Evolutionary conservation across 2,329 filamentous ascomycete genomes (phyloP), one percentile per base, ranked within the genome.

Genomic region (Ophiostoma pallidulum): DNA sequence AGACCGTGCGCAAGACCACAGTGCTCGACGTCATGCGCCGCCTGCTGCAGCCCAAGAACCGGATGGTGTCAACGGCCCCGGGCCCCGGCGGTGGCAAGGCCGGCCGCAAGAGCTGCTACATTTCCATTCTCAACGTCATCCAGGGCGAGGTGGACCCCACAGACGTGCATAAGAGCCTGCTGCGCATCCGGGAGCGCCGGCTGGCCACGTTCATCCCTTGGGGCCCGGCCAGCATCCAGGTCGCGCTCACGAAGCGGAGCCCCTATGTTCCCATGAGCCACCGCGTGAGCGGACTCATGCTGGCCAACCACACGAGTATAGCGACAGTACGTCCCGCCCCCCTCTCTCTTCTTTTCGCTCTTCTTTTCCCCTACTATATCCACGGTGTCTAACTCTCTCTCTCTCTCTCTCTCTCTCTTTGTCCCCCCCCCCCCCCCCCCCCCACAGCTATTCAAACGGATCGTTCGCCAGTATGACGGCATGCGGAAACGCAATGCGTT

Each of bases 121-220:
- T 98, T 61, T 95, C 89, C 41, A 97, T 98, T 57, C 74, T 98
- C 53, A 97, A 98, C 66, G 95, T 98, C 59, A 98, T 98, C 59
- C 92, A 97, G 71, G 92, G 92, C 60, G 92, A 98, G 65, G 92
- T 94, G 33, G 94, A 98, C 62, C 91, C 92, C 8, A 97, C 91
- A 3, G 94, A 98, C 66, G 87, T 98, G 48, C 92, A 98, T 73
- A 98, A 98, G 77, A 97, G 91, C 55, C 73, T 98, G 49, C 79
- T 98, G 50, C 86, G 92, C 55, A 98, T 98, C 61, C 84, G 92
- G 42, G 92, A 98, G 71, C 84, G 92, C 42, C 82, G 88, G 51
- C 76, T 98, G 46, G 94, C 92, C 9, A 94, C 88, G 0, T 98
- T 98, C 62, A 98, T 98, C 54, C 92, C 94, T 9, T 98, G 92